These are phyloP conservation scores for Diplotaxis tenuifolia DNA, from an alignment of 345 rosid species.

Conservation along the genomic window DNA sequence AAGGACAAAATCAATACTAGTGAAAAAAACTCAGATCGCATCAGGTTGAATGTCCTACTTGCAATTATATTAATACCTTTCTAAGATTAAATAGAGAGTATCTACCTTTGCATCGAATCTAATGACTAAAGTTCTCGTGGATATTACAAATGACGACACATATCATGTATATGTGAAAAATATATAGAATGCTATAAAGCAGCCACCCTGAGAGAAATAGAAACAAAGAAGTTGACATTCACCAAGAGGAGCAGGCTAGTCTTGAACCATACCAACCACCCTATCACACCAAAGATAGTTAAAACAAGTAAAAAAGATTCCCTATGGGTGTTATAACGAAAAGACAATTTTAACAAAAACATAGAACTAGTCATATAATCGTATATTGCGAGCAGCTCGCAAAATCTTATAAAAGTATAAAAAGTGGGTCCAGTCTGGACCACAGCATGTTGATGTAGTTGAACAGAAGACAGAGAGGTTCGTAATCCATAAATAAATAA, in stretches of 20 bases:
- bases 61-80: not conserved
- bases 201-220: constrained; percentile 3
- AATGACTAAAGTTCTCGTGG: not conserved
- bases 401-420: constrained; percentile 22
- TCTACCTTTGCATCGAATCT: constrained; percentile 1
- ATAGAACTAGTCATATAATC: constrained; percentile 22
- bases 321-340: not conserved
- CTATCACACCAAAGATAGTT: not conserved
- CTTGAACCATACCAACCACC: constrained; percentile 7
- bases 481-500: constrained; percentile 6
- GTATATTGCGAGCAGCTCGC: constrained; percentile 29
- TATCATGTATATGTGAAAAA: not conserved
- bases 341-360: not conserved
- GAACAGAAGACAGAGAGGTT: constrained; percentile 7
- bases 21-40: constrained; percentile 8
- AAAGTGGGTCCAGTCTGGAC: constrained; percentile 27
- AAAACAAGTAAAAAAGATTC: not conserved
- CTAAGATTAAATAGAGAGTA: not conserved
- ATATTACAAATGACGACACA: not conserved
- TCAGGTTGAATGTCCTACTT: constrained; percentile 1
- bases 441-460: constrained; percentile 22
- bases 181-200: not conserved
- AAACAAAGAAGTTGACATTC: constrained; percentile 12
- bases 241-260: not conserved
- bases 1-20: not conserved